Base-by-base conservation (phyloP, 768 basidiomycete genomes). In the Tephrocybe sp. region DNA sequence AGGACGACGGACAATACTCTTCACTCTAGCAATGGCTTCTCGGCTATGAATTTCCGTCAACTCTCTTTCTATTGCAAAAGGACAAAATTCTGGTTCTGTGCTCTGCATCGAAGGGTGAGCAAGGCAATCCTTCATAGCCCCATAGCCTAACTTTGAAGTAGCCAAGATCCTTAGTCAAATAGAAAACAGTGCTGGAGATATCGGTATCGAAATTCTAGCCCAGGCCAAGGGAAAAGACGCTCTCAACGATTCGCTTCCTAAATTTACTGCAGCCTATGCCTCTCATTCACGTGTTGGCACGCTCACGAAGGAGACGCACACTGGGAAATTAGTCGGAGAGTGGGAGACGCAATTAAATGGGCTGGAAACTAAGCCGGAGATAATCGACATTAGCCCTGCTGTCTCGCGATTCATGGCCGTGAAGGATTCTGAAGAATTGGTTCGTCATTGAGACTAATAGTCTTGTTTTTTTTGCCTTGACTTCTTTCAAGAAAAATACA, bases 1-100 rank as follows among this genome's bases (percentile, higher is more conserved):
- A 42, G 23, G 43, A 14, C 39, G 38, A 42, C 38, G 31, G 43
- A 54, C 59, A 44, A 55, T 57, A 62, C 60, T 53, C 54, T 55
- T 48, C 43, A 26, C 41, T 44, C 52, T 57, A 97, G 96, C 95
- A 94, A 64, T 97, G 94, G 91, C 76, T 99, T 14, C 79, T 98
- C 34, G 96, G 95, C 12, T 98, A 94, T 68, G 96, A 99, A 68
- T 98, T 98, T 63, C 97, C 96, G 2, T 92, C 93, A 0, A 98
- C 96, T 0, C 74, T 98, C 23, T 78, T 95, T 51, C 73, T 98
- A 16, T 89, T 98, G 61, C 79, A 85, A 51, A 87, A 87, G 61
- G 75, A 85, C 48, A 88, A 81, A 62, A 70, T 98, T 16, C 73
- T 74, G 31, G 86, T 98, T 35, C 71, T 97, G 22, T 94, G 91